A percentile compares a stretch with the other conserved stretches of the same genome.
Evolutionary conservation across 1,139 yeast species (phyloP).

Genomic region (Eremothecium coryli): DNA sequence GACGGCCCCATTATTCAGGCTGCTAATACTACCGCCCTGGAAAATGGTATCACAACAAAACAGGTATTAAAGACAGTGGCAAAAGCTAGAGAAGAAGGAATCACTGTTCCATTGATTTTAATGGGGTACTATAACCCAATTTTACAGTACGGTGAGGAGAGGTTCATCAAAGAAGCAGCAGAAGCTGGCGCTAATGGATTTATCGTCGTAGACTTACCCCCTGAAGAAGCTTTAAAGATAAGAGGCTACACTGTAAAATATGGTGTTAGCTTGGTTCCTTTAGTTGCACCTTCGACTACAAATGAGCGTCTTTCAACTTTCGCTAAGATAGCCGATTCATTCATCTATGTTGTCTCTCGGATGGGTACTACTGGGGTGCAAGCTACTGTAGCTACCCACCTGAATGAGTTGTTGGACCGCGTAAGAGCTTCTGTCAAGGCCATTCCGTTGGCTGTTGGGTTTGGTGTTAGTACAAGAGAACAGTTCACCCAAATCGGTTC

Average conservation of each 20-base stretch:
- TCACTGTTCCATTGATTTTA: constrained; percentile 75
- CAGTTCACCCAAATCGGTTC: constrained; percentile 75
- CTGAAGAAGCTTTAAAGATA: constrained; percentile 89
- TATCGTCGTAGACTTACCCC: constrained; percentile 91
- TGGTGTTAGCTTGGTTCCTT: constrained; percentile 79
- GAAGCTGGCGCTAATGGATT: constrained; percentile 93
- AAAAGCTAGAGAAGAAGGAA: constrained; percentile 72
- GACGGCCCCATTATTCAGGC: constrained; percentile 96
- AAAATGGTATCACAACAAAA: constrained; percentile 68
- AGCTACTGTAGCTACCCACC: constrained; percentile 51
- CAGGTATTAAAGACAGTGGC: constrained; percentile 61
- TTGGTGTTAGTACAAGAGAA: constrained; percentile 90
- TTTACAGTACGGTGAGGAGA: constrained; percentile 78
- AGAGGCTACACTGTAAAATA: constrained; percentile 59
- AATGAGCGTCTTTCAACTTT: constrained; percentile 74
- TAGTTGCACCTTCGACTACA: constrained; percentile 94
- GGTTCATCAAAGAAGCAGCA: constrained; percentile 65
- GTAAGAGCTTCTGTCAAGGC: constrained; percentile 63
- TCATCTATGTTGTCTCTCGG: constrained; percentile 88
- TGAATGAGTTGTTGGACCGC: constrained; percentile 60
- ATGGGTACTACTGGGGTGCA: constrained; percentile 96
- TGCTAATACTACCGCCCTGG: constrained; percentile 70
- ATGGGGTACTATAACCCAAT: constrained; percentile 99
- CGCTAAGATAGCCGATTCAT: constrained; percentile 84
- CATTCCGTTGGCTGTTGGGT: constrained; percentile 91